Percentiles rank a stretch among this genome's conserved stretches.
These are phyloP conservation scores for Cymodocea nodosa DNA, from an alignment of 116 monocot genomes.

Conservation along the genomic window DNA sequence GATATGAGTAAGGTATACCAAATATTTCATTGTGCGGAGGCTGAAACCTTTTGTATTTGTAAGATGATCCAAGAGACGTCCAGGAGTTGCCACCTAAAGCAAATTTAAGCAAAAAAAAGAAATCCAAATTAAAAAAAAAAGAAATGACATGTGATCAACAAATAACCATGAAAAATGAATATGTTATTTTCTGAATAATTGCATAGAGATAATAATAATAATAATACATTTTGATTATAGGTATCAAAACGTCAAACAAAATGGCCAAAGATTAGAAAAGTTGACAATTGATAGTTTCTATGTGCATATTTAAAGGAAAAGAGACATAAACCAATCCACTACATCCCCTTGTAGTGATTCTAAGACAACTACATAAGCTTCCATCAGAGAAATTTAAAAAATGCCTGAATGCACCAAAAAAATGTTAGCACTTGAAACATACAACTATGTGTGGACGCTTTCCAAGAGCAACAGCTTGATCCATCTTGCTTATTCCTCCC, in stretches of 20 bases:
- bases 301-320: too few species aligned
- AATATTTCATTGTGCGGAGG: conserved; percentile 59
- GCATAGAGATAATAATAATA: too few species aligned
- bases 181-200: too few species aligned
- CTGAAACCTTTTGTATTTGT: conserved; percentile 83
- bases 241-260: too few species aligned
- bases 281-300: too few species aligned
- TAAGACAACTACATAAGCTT: too few species aligned
- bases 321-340: too few species aligned
- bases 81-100: conserved; percentile 60
- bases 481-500: conserved; percentile 68
- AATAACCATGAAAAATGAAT: neutral
- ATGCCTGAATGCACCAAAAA: too few species aligned
- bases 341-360: too few species aligned
- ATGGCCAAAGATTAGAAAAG: too few species aligned
- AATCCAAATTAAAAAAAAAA: neutral
- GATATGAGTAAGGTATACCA: conserved; percentile 28
- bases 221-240: too few species aligned
- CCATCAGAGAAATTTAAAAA: too few species aligned
- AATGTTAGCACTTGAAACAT: conserved; percentile 8
- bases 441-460: conserved; percentile 89
- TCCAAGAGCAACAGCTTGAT: conserved; percentile 63
- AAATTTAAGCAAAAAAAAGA: neutral
- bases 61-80: conserved; percentile 82
- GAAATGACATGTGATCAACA: neutral